These are phyloP conservation scores for Arachis stenosperma DNA, from an alignment of 306 rosid species.

Conservation along the genomic window DNA sequence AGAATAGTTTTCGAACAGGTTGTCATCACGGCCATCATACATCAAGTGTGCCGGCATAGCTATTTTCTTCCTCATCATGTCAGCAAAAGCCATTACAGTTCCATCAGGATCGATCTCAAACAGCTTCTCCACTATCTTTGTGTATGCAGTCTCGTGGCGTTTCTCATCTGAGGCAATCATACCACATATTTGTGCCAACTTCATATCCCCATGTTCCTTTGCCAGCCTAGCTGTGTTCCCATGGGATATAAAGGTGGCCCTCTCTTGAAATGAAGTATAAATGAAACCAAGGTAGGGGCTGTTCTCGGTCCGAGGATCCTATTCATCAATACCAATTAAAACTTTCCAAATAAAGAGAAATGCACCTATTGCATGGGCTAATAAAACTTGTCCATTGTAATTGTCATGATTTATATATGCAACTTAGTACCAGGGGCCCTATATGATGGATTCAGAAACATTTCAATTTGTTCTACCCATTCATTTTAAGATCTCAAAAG, in stretches of 20 bases:
- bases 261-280: slow-evolving; percentile 90
- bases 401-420: not conserved
- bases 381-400: not conserved
- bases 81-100: slow-evolving; percentile 74
- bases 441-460: not conserved
- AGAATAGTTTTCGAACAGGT: slow-evolving; percentile 75
- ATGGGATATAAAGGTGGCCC: slow-evolving; percentile 91
- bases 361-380: not conserved
- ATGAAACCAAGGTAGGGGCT: slow-evolving; percentile 91
- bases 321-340: slow-evolving; percentile 28
- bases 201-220: slow-evolving; percentile 77
- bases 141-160: slow-evolving; percentile 93
- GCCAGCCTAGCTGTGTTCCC: slow-evolving; percentile 98
- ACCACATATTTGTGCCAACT: slow-evolving; percentile 90
- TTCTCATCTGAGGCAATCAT: slow-evolving; percentile 87
- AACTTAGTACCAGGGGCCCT: not conserved
- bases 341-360: slow-evolving; percentile 3
- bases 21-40: slow-evolving; percentile 82
- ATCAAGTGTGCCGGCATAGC: slow-evolving; percentile 93
- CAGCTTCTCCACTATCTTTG: slow-evolving; percentile 84
- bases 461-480: slow-evolving; percentile 11
- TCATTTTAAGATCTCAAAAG: slow-evolving; percentile 9
- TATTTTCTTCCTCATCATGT: slow-evolving; percentile 94
- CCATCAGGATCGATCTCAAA: slow-evolving; percentile 88
- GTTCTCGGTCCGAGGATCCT: slow-evolving; percentile 94